Evolutionary conservation across 202 grass and related monocot species (phyloP).

Genomic region (Musa balbisiana): DNA sequence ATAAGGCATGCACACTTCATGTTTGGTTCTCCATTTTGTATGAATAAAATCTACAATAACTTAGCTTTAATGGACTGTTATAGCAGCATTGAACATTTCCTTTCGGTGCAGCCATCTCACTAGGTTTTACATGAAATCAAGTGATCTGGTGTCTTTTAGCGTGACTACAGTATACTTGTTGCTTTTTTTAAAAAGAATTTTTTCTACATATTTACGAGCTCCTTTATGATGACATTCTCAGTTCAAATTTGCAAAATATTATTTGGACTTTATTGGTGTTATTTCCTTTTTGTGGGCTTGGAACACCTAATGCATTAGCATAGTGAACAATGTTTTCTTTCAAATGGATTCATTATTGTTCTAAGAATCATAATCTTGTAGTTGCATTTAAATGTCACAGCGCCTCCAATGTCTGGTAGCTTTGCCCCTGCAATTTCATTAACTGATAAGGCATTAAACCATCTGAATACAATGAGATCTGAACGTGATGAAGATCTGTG

Average conservation of each 20-base stretch:
- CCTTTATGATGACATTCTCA: background rate
- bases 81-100: background rate
- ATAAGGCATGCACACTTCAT: too few relatives aligned
- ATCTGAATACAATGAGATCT: constrained; percentile 77
- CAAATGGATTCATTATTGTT: background rate
- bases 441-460: constrained; percentile 72
- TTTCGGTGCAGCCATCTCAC: background rate
- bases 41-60: background rate
- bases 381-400: constrained; percentile 18
- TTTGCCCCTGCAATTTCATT: constrained; percentile 74
- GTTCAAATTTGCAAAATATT: background rate
- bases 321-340: background rate
- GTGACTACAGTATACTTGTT: too few relatives aligned
- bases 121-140: too few relatives aligned
- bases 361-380: background rate
- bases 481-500: constrained; percentile 77
- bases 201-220: background rate
- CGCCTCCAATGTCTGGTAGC: constrained; percentile 38
- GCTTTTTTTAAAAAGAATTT: background rate
- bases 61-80: background rate
- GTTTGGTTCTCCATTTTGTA: too few relatives aligned
- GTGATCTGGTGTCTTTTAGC: too few relatives aligned
- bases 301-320: background rate
- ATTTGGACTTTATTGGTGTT: background rate
- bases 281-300: background rate